phyloP scores from a whole-genome alignment of 192 early-diverging fungal genomes.

The Piromyces finnis region DNA sequence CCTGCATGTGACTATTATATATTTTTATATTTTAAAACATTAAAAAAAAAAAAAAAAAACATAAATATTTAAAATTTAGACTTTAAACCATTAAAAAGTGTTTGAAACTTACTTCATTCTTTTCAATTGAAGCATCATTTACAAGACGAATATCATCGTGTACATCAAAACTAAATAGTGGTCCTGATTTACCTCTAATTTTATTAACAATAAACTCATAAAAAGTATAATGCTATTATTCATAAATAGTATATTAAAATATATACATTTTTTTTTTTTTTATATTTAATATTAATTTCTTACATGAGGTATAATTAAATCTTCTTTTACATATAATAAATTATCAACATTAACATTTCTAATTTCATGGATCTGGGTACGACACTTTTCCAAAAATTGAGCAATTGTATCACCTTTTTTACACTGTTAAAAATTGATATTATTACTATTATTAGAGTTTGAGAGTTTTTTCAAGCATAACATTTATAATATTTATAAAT shows the following conservation, averaged over 20 bases:
- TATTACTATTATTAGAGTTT: no score
- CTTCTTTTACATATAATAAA: conserved; percentile 84
- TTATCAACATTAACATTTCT: conserved; percentile 65
- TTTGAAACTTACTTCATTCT: conserved; percentile 46
- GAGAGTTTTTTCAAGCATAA: no score
- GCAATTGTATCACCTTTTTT: conserved; percentile 73
- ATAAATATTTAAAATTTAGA: neutral
- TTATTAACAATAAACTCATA: conserved; percentile 95
- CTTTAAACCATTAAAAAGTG: neutral
- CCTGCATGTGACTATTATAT: conserved; percentile 63
- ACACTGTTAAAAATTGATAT: conserved; percentile 16
- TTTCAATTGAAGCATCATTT: conserved; percentile 66
- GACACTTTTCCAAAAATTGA: conserved; percentile 67
- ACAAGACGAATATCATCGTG: conserved; percentile 78
- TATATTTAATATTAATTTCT: neutral
- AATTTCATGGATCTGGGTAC: conserved; percentile 65
- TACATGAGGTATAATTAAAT: conserved; percentile 87
- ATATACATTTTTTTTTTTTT: neutral
- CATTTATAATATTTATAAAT: no score
- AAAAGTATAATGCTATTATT: conserved; percentile 39
- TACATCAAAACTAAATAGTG: conserved; percentile 84
- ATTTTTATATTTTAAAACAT: neutral
- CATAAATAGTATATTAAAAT: neutral
- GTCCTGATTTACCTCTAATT: conserved; percentile 87
- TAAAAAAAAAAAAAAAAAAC: neutral